Conservation (phyloP, 23 red algal species). For the Agarophyton chilense region DNA sequence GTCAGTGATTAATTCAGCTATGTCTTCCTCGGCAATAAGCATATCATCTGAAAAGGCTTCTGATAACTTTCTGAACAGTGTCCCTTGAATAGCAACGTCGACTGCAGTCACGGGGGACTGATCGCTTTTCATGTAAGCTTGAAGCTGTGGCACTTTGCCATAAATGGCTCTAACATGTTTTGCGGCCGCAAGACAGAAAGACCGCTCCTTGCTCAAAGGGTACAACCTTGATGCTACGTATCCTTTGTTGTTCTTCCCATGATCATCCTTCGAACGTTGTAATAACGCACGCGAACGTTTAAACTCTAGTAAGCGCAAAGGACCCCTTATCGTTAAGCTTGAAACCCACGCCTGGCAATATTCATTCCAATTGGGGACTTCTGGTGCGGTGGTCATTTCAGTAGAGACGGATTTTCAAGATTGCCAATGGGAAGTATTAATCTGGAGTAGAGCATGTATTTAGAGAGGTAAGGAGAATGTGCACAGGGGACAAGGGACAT, state of each 20-base stretch:
- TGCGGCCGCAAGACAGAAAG: constrained; percentile 4
- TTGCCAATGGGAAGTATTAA: no score
- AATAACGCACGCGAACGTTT: background rate
- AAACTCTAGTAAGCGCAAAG: background rate
- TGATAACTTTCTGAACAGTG: constrained; percentile 2
- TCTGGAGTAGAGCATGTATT: no score
- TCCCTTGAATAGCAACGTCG: constrained; percentile 45
- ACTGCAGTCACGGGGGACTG: constrained; percentile 23
- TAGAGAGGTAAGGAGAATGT: no score
- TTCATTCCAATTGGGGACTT: background rate
- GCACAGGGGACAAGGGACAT: no score
- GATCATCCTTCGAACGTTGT: background rate
- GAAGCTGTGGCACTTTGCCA: background rate
- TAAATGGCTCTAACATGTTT: background rate
- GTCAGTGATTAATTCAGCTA: background rate
- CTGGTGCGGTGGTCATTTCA: background rate
- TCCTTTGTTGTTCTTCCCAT: background rate
- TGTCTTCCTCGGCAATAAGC: constrained; percentile 49
- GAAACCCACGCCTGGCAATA: background rate
- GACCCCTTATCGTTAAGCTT: background rate
- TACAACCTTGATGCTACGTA: background rate
- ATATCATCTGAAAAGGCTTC: background rate
- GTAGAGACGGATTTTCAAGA: no score
- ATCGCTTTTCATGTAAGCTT: constrained; percentile 9
- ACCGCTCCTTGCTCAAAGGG: background rate